Percentiles rank a stretch among this genome's conserved stretches.
Conservation (phyloP, 176 grass and related monocot species). For the Aegilops sharonensis region DNA sequence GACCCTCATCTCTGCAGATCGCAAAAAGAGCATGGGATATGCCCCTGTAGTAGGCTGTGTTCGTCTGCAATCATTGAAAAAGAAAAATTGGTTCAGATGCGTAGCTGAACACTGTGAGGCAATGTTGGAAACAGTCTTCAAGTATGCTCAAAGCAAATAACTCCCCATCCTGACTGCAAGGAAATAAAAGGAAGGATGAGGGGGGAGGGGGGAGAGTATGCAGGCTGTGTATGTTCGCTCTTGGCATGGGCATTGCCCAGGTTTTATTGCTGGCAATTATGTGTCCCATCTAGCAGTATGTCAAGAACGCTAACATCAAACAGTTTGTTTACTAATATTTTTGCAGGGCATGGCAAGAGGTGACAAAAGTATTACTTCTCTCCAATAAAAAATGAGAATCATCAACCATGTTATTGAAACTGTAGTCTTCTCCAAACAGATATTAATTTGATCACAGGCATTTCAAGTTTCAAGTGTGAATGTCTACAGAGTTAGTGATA, state of each 20-base stretch:
- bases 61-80: constrained; percentile 66
- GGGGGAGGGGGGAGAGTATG: neutral
- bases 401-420: neutral
- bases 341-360: neutral
- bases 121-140: neutral
- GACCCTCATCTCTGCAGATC: constrained; percentile 91
- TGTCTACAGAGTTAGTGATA: neutral
- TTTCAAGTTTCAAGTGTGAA: constrained; percentile 4
- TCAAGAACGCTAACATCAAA: neutral
- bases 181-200: neutral
- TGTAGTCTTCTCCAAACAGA: neutral
- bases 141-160: neutral
- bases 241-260: neutral
- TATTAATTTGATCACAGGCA: neutral
- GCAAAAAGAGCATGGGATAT: constrained; percentile 83
- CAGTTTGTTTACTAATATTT: neutral
- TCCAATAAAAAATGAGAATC: neutral
- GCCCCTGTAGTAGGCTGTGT: constrained; percentile 87
- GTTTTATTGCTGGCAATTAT: neutral
- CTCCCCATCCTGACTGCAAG: neutral
- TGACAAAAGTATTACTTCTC: neutral
- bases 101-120: neutral
- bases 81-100: constrained; percentile 12
- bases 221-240: neutral
- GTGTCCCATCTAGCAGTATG: neutral